Evolutionary conservation across 139 green algal genomes (phyloP), one percentile per base, ranked within the genome.

Genomic region (Chlorella sp.): DNA sequence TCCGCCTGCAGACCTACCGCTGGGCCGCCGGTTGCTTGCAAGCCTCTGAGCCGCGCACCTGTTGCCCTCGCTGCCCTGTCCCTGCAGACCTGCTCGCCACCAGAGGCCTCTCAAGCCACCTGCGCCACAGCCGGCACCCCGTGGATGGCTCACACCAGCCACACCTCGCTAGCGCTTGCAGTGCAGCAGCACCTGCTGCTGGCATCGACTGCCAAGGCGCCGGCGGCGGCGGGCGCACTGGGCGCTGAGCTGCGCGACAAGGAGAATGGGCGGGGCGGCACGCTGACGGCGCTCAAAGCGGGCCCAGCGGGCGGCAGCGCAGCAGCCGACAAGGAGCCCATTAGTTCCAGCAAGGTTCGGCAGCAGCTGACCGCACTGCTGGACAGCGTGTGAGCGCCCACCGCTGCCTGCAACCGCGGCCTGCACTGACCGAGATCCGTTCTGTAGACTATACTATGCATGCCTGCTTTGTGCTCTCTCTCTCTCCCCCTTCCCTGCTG

Each of bases 341-440:
- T 60, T 47, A 90, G 86, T 21, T 60, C 51, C 74, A 80, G 68
- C 71, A 51, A 72, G 51, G 86, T 90, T 32, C 83, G 86, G 3
- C 80, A 85, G 70, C 39, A 51, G 44, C 83, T 90, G 51, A 74
- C 80, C 25, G 85, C 82, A n/a, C 74, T 90, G 71, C 71, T 90
- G 44, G 86, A 90, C 41, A 62, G 44, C n/a, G 71, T 78, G 18
- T 90, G 64, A 84, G 36, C 11, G 44, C 44, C 44, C 44, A 51
- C 7, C 44, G 9, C 7, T 6, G 7, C 44, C 44, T 51, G 44
- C 44, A n/a, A n/a, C n/a, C n/a, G n/a, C n/a, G n/a, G n/a, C n/a
- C n/a, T n/a, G n/a, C n/a, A n/a, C n/a, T n/a, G n/a, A n/a, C n/a
- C n/a, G n/a, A n/a, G n/a, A 51, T 51, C 44, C 44, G 6, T 51